phyloP scores from a whole-genome alignment of 352 stramenopile species.

The Globisporangium radiosum region DNA sequence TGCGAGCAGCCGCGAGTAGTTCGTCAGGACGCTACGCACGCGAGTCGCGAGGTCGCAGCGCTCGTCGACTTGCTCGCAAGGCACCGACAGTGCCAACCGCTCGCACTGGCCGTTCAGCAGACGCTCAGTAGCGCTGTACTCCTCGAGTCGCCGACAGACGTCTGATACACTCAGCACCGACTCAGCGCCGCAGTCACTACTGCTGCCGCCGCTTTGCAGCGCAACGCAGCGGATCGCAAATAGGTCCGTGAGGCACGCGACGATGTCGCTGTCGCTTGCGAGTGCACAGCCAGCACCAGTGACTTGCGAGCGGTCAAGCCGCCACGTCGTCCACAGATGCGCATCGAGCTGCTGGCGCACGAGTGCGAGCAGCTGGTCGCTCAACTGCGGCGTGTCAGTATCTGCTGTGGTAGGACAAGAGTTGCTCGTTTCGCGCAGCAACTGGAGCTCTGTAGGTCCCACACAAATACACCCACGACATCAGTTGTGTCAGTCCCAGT shows the following conservation, averaged over 20 bases:
- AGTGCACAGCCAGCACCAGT: slow-evolving; percentile 20
- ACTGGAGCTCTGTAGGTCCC: slow-evolving; percentile 19
- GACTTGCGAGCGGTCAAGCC: slow-evolving; percentile 20
- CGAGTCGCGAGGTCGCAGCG: background rate
- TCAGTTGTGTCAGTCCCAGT: background rate
- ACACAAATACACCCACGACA: background rate
- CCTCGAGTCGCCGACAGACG: slow-evolving; percentile 17
- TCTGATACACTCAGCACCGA: slow-evolving; percentile 17
- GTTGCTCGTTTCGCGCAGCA: slow-evolving; percentile 18
- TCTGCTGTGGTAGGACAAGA: slow-evolving; percentile 1
- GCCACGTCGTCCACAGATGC: slow-evolving; percentile 34
- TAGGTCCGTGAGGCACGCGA: slow-evolving; percentile 26
- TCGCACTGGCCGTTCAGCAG: background rate
- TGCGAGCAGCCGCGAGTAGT: background rate
- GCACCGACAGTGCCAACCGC: background rate
- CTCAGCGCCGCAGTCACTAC: background rate
- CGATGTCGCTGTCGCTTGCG: slow-evolving; percentile 25
- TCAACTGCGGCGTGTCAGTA: slow-evolving; percentile 8
- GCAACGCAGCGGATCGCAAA: slow-evolving; percentile 26
- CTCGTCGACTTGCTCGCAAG: too few species aligned
- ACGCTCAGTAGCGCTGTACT: slow-evolving; percentile 19
- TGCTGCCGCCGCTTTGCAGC: background rate
- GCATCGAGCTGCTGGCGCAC: slow-evolving; percentile 48
- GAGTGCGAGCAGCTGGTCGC: slow-evolving; percentile 25
- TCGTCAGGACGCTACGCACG: background rate